A percentile compares a stretch with the other conserved stretches of the same genome.
Conservation (phyloP, 805 yeast genomes). For the Metschnikowia continentalis region DNA sequence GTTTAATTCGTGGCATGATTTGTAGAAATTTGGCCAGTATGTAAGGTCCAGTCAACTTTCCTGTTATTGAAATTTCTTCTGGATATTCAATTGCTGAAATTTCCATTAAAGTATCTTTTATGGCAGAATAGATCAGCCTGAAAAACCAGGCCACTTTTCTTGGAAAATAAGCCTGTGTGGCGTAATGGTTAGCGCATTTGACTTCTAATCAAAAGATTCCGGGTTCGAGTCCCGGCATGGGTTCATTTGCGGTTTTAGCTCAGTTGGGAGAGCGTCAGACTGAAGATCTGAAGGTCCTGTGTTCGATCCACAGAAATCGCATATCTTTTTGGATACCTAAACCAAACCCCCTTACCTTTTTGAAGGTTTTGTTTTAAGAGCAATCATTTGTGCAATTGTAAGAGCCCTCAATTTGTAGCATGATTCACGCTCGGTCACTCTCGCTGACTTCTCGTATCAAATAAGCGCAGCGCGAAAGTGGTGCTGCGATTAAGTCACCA, state of each 20-base stretch:
- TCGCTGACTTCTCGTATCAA: neutral
- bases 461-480: neutral
- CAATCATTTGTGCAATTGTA: no score
- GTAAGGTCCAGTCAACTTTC: no score
- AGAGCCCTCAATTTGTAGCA: no score
- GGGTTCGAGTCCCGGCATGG: constrained; percentile 8
- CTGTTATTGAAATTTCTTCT: no score
- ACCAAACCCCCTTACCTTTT: no score
- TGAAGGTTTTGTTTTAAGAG: no score
- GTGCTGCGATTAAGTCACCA: no score
- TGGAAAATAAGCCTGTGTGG: constrained; percentile 12
- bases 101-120: neutral
- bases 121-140: neutral
- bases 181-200: constrained; percentile 9
- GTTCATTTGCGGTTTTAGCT: constrained; percentile 22
- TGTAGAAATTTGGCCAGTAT: no score
- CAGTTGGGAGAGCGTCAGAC: constrained; percentile 27
- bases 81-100: no score
- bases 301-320: constrained; percentile 19
- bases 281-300: constrained; percentile 18
- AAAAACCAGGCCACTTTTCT: neutral
- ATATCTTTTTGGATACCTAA: constrained; percentile 1
- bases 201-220: no score
- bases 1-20: no score
- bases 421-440: no score